Evolutionary conservation across 2,329 filamentous ascomycete species (phyloP), one percentile per base, ranked within the genome.

Genomic region (Stenocarpella maydis): DNA sequence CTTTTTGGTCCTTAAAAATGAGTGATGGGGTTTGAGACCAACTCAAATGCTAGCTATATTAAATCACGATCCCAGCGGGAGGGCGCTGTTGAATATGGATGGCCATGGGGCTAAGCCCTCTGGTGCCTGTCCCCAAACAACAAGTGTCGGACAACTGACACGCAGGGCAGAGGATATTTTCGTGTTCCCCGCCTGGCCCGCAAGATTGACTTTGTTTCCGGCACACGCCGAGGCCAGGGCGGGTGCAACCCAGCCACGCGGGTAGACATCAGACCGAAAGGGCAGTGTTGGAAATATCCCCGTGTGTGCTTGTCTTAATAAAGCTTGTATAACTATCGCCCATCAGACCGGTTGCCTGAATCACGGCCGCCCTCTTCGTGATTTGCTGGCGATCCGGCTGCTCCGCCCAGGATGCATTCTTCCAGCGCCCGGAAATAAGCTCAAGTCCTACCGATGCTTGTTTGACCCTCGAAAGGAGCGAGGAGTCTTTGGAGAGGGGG

Each of bases 101-200:
- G 10, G 58, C 17, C 28, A 43, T 4, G 55, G 55, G 49, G 14
- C 58, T 63, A 63, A 17, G 9, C 37, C 31, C 58, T 49, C 8
- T 26, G 28, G 43, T n/a, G 43, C 43, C 43, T 49, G 28, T 24
- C 58, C 58, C 58, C 58, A 63, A 63, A 63, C 58, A 49, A 41
- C 45, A 34, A 45, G 26, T 4, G 58, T 63, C 58, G 58, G 58
- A 63, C 58, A 49, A 63, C 58, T 63, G 58, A 63, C 58, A 49
- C 58, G 49, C 41, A 49, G 47, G 58, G 49, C 58, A 63, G 43
- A 63, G 58, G 43, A 26, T 43, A 63, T n/a, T n/a, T n/a, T n/a
- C n/a, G n/a, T n/a, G n/a, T n/a, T n/a, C n/a, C n/a, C n/a, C 58
- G 43, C 28, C 58, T 37, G 14, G 58, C 58, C 41, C 58, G 37